Conservation (phyloP, 148 eudicot genomes). For the Arctostaphylos glauca region DNA sequence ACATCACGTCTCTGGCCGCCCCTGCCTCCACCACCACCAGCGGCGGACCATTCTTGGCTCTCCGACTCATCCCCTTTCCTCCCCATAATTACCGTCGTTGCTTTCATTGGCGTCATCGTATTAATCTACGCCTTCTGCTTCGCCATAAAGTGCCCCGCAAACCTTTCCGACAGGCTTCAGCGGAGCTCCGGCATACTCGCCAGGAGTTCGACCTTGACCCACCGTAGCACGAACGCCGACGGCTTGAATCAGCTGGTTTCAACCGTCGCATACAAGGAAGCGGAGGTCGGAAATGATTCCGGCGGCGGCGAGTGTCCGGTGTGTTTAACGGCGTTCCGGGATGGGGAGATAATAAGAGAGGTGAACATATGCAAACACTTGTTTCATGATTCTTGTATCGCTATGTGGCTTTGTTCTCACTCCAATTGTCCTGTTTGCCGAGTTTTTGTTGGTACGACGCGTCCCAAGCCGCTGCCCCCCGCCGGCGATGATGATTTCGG, state of each 20-base stretch:
- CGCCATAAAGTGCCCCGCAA: conserved; percentile 22
- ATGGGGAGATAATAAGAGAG: conserved; percentile 29
- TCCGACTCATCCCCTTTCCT: conserved; percentile 19
- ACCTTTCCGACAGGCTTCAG: conserved; percentile 2
- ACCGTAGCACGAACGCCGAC: background rate
- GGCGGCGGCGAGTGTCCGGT: conserved; percentile 36
- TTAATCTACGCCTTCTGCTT: conserved; percentile 31
- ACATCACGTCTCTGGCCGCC: background rate
- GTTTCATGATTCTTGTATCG: conserved; percentile 38
- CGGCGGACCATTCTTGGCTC: background rate
- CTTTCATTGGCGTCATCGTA: conserved; percentile 18
- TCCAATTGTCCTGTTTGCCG: conserved; percentile 44
- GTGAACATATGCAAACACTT: conserved; percentile 30
- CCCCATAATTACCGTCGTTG: conserved; percentile 18
- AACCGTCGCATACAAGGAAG: background rate
- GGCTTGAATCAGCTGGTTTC: conserved; percentile 16
- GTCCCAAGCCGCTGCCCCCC: background rate
- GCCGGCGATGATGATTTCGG: conserved; percentile 18
- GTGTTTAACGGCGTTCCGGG: conserved; percentile 29
- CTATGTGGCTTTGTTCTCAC: conserved; percentile 33
- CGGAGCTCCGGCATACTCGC: background rate
- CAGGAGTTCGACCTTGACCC: background rate
- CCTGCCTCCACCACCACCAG: background rate
- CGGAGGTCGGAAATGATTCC: background rate
- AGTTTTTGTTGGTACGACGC: conserved; percentile 14